phyloP scores from a whole-genome alignment of 371 early-diverging fungal species.

The Mucor mucedo region DNA sequence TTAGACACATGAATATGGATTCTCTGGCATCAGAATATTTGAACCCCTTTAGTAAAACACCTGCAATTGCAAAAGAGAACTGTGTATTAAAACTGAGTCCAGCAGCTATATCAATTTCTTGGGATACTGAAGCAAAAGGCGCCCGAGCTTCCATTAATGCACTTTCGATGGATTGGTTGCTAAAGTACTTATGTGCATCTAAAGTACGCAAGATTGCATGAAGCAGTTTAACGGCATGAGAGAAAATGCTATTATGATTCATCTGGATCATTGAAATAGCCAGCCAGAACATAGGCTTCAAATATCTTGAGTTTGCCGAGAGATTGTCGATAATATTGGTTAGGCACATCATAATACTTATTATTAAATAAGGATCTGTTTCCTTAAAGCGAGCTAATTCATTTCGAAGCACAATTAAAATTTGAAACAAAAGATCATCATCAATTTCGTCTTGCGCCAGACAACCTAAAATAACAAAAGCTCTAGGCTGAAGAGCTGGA shows the following conservation, averaged over 20 bases:
- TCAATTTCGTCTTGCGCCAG: conserved; percentile 85
- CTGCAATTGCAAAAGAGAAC: conserved; percentile 74
- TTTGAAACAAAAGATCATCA: conserved; percentile 86
- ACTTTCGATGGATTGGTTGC: conserved; percentile 53
- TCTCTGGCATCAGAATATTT: conserved; percentile 51
- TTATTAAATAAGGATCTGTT: conserved; percentile 71
- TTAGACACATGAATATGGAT: conserved; percentile 67
- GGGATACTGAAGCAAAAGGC: conserved; percentile 49
- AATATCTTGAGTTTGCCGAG: conserved; percentile 72
- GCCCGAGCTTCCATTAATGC: conserved; percentile 64
- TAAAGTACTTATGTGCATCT: conserved; percentile 65
- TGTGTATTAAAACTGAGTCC: conserved; percentile 71
- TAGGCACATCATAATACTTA: conserved; percentile 84
- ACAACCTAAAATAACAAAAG: conserved; percentile 89
- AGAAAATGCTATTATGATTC: conserved; percentile 75
- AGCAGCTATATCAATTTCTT: conserved; percentile 55
- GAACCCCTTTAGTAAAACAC: conserved; percentile 69
- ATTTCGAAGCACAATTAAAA: conserved; percentile 81
- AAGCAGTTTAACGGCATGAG: conserved; percentile 70
- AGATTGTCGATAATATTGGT: conserved; percentile 81
- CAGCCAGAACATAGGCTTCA: conserved; percentile 89
- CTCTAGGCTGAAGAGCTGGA: conserved; percentile 90
- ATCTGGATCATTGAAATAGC: conserved; percentile 83
- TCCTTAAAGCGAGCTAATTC: conserved; percentile 82
- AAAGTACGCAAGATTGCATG: conserved; percentile 72